Base-by-base conservation (phyloP, 2,329 filamentous ascomycete genomes). In the Didymella exigua region DNA sequence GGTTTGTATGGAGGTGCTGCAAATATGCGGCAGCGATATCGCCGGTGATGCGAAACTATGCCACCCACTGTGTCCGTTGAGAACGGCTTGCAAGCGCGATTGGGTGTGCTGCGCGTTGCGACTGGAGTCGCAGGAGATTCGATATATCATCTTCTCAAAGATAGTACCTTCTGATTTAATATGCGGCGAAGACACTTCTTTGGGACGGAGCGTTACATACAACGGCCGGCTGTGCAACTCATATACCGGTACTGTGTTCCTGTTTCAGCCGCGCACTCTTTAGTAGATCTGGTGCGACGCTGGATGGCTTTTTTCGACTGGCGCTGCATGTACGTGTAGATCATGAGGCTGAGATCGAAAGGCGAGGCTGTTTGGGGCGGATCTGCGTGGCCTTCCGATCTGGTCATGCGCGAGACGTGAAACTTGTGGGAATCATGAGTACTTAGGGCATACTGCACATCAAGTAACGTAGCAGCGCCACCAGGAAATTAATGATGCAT, bases 221-320 rank as follows among this genome's bases (percentile, higher is more conserved):
- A 62, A 60, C 55, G 46, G 48, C 53, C 43, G 24, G 30, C 31
- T 56, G 62, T 60, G 41, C 34, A 43, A 62, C 58, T 54, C 31
- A 26, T 31, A 33, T 56, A 40, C 41, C 36, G 36, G 13, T 34
- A 38, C 31, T 33, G 47, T 42, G 43, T 40, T 27, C 24, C 16
- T 51, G 58, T 56, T 57, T 64, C 59, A 61, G 59, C 59, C 56
- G 42, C 40, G 46, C 16, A 31, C 50, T 26, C 29, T 40, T 44
- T 13, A 41, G 47, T 26, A 54, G 40, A 49, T 54, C 36, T 31
- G 42, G 58, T 58, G n/a, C 54, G 19, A 62, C 52, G n/a, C 41
- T 30, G 16, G 23, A 23, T 31, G 40, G 31, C 33, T 10, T 31
- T 18, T 18, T 53, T 54, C 42, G 34, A 53, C 11, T 11, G 31